Base-by-base conservation (phyloP, 805 yeast genomes). In the Candida coleopterorum region DNA sequence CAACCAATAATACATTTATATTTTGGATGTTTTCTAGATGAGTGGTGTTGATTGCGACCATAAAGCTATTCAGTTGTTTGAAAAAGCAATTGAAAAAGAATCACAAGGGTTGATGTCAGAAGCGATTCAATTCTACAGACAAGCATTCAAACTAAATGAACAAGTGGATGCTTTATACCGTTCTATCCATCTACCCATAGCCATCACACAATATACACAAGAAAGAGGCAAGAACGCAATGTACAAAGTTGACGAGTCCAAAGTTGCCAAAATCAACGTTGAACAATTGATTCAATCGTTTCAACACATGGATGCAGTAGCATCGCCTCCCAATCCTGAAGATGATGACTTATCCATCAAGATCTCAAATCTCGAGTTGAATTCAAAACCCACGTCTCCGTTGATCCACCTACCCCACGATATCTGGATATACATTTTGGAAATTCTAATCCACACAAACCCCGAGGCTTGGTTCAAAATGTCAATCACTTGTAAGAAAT, bases 41-140 rank as follows among this genome's bases (percentile, higher is more conserved):
- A n/a, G n/a, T n/a, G n/a, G n/a, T n/a, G n/a, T 12, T 11, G 16
- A 29, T n/a, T 10, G 16, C 12, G 58, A 56, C 22, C 24, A 39
- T 32, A 60, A 62, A 32, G 94, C 95, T 2, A 60, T 86, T 28
- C 68, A 65, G 35, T 60, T 75, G 16, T 87, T 85, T 63, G 87
- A 82, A 47, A 56, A 68, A 34, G 96, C 87, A 3, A 75, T 80
- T 0, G 75, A 71, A 32, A 80, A 80, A 50, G 96, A 88, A 57
- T 63, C 72, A 23, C 73, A 68, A 34, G 96, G 96, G 0, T 65
- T 77, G 42, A 70, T 87, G 76, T 72, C 85, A n/a, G 95, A 87
- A 49, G 96, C 96, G 1, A 77, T 85, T 18, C 74, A 66, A 33
- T 72, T 62, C 45, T 88, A 88, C 57, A 65, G 94, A 43, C 68